phyloP scores from a whole-genome alignment of 345 rosid genomes.

The Eucalyptus rudis region DNA sequence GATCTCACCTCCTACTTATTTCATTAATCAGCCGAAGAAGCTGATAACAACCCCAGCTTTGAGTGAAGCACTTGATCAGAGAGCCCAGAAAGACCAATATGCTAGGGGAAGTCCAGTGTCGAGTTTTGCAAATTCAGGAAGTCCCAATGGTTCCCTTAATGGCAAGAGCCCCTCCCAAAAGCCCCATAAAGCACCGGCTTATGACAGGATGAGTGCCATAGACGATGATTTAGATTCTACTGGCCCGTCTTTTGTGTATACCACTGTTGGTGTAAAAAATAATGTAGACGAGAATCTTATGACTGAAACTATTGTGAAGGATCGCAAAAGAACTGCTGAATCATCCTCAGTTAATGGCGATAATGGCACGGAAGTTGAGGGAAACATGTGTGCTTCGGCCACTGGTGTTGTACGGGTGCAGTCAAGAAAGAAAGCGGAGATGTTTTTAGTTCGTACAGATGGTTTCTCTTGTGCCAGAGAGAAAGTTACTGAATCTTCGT shows the following conservation, averaged over 20 bases:
- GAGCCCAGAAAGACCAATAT: slow-evolving; percentile 1
- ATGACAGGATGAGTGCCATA: neutral
- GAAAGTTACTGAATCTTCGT: slow-evolving; percentile 87
- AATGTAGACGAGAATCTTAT: slow-evolving; percentile 7
- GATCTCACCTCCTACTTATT: slow-evolving; percentile 42
- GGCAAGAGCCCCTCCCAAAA: neutral
- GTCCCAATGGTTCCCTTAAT: slow-evolving; percentile 14
- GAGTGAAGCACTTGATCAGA: slow-evolving; percentile 5
- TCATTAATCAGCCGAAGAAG: slow-evolving; percentile 20
- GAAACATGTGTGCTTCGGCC: slow-evolving; percentile 92
- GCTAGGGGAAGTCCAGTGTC: neutral
- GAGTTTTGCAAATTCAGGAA: slow-evolving; percentile 11
- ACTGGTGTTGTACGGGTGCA: slow-evolving; percentile 98
- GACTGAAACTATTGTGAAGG: slow-evolving; percentile 13
- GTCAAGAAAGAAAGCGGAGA: slow-evolving; percentile 94
- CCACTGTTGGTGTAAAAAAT: slow-evolving; percentile 9
- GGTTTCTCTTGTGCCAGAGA: slow-evolving; percentile 95
- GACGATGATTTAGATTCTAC: neutral
- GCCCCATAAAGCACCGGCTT: slow-evolving; percentile 7
- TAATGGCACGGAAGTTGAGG: slow-evolving; percentile 57
- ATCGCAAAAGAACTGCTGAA: slow-evolving; percentile 6
- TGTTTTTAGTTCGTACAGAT: slow-evolving; percentile 93
- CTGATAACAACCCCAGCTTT: slow-evolving; percentile 20
- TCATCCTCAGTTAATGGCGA: slow-evolving; percentile 31
- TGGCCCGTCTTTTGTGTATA: neutral